Evolutionary conservation across 2,329 filamentous ascomycete genomes (phyloP).

Genomic region (Aspergillus ustus): DNA sequence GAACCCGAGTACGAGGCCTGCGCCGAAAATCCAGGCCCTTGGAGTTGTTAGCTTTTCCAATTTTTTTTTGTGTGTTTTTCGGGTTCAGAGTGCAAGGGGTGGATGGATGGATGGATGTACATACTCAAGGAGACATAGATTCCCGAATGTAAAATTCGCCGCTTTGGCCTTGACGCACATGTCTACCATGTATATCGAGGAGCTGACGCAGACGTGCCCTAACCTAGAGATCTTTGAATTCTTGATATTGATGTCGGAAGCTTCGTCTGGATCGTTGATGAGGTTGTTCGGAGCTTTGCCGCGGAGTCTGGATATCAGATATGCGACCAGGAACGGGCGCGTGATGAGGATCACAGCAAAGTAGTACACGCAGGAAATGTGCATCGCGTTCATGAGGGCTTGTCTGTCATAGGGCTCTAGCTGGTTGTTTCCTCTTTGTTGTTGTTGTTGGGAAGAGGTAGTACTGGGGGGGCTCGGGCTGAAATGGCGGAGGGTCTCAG

Average conservation of each 20-base stretch:
- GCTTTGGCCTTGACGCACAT: conserved; percentile 9
- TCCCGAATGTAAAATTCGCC: conserved; percentile 6
- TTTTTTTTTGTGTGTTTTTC: no score
- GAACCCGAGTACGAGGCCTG: conserved; percentile 13
- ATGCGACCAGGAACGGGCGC: conserved; percentile 55
- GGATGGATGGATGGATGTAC: no score
- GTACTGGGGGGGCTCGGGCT: no score
- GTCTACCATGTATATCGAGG: conserved; percentile 11
- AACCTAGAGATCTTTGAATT: conserved; percentile 8
- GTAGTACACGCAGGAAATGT: conserved; percentile 60
- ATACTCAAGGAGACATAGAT: conserved; percentile 18
- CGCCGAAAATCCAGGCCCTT: conserved; percentile 13
- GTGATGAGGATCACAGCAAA: conserved; percentile 59
- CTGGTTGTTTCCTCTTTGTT: not conserved
- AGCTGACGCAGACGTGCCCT: conserved; percentile 8
- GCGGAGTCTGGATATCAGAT: conserved; percentile 43
- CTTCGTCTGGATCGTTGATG: conserved; percentile 6
- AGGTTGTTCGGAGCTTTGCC: conserved; percentile 18
- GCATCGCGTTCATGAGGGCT: conserved; percentile 49
- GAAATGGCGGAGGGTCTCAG: no score
- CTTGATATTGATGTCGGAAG: not conserved
- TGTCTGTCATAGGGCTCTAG: not conserved
- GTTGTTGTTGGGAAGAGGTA: no score
- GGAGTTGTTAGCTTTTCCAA: no score
- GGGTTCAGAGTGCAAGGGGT: not conserved